Evolutionary conservation across 331 rosid species (phyloP).

Genomic region (Pyracantha coccinea): DNA sequence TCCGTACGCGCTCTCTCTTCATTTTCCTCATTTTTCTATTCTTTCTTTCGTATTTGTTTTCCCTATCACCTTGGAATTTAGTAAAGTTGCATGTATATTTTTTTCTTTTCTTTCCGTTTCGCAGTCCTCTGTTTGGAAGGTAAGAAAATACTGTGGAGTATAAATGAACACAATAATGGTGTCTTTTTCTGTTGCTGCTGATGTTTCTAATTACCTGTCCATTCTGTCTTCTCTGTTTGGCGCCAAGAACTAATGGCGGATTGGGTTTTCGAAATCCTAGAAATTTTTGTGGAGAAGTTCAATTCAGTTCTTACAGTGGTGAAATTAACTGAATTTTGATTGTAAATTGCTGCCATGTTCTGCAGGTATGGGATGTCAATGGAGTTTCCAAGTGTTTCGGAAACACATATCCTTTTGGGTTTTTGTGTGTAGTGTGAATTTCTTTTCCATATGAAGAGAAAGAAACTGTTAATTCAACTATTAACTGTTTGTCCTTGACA

Average conservation of each 20-base stretch:
- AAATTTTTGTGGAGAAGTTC: not conserved
- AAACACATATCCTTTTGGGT: conserved; percentile 67
- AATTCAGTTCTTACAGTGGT: not conserved
- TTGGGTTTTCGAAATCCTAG: not conserved
- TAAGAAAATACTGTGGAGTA: conserved; percentile 4
- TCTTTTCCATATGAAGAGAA: not conserved
- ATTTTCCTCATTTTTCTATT: not conserved
- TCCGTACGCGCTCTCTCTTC: conserved; percentile 33
- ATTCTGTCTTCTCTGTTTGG: not conserved
- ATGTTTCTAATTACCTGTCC: not conserved
- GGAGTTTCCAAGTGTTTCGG: conserved; percentile 57
- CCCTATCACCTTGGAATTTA: not conserved
- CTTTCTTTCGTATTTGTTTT: not conserved
- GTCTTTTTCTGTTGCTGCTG: not conserved
- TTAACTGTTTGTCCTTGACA: conserved; percentile 45
- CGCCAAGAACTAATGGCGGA: not conserved
- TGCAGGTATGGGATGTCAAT: conserved; percentile 76
- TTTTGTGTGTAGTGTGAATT: conserved; percentile 3
- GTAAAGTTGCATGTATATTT: not conserved
- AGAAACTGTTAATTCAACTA: not conserved
- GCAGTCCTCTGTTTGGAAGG: conserved; percentile 12
- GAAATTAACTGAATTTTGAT: conserved; percentile 1
- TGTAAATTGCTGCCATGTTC: conserved; percentile 4
- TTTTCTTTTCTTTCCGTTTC: not conserved
- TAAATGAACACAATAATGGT: not conserved